Percentiles rank a stretch among this genome's conserved stretches.
Evolutionary conservation across 2,329 filamentous ascomycete species (phyloP).

Genomic region (Curvularia sp.): DNA sequence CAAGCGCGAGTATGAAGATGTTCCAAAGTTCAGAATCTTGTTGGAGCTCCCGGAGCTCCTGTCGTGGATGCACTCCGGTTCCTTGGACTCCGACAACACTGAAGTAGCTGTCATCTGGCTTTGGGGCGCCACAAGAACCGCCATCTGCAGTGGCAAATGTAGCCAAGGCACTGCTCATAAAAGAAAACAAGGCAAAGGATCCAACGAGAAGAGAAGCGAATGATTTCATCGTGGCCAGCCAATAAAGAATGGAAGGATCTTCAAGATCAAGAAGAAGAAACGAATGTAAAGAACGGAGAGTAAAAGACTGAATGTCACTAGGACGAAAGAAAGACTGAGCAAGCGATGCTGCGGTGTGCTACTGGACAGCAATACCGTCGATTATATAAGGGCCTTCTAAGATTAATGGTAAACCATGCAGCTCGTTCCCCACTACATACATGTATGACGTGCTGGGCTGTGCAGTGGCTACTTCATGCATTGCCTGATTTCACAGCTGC

Average conservation of each 20-base stretch:
- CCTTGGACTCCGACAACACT: slow-evolving; percentile 45
- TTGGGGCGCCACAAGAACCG: slow-evolving; percentile 30
- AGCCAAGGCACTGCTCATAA: slow-evolving; percentile 26
- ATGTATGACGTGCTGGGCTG: slow-evolving; percentile 25
- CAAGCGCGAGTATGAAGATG: slow-evolving; percentile 42
- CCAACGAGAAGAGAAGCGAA: slow-evolving; percentile 32
- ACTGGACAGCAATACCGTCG: not conserved
- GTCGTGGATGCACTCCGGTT: slow-evolving; percentile 38
- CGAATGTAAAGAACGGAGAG: slow-evolving; percentile 19
- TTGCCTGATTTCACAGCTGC: not conserved
- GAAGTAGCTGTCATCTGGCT: slow-evolving; percentile 38
- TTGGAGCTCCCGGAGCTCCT: slow-evolving; percentile 42
- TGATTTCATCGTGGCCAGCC: slow-evolving; percentile 41
- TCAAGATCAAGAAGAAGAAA: slow-evolving; percentile 35
- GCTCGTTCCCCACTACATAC: slow-evolving; percentile 24
- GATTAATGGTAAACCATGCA: slow-evolving; percentile 19
- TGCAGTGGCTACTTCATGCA: slow-evolving; percentile 33
- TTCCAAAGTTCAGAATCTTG: slow-evolving; percentile 44
- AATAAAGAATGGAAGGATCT: slow-evolving; percentile 38
- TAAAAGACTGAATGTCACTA: slow-evolving; percentile 37
- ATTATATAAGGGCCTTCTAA: slow-evolving; percentile 11
- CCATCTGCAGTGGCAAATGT: slow-evolving; percentile 28
- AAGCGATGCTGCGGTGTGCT: not conserved
- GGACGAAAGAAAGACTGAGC: slow-evolving; percentile 34
- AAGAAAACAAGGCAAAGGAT: slow-evolving; percentile 28